These are phyloP conservation scores for Desmodesmus armatus DNA, from an alignment of 139 green algal genomes.

Conservation along the genomic window DNA sequence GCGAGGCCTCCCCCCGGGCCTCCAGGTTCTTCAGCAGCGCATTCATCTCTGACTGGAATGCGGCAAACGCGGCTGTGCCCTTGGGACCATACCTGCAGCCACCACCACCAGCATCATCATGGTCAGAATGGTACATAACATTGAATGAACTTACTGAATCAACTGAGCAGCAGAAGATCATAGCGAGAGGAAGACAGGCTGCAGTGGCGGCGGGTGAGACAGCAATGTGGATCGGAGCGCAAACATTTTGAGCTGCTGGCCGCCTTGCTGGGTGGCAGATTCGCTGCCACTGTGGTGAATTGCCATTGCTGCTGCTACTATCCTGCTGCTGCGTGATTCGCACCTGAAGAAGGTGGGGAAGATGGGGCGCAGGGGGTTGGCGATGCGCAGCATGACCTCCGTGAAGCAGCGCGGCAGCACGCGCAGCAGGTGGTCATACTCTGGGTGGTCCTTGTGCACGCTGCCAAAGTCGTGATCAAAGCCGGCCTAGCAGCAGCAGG, in stretches of 20 bases:
- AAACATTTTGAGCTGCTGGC: no score
- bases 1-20: not conserved
- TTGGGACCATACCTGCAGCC: slow-evolving; percentile 21
- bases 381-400: slow-evolving; percentile 56
- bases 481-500: no score
- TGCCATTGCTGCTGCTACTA: not conserved
- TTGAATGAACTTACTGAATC: no score
- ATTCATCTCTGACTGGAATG: slow-evolving; percentile 62
- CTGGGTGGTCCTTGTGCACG: slow-evolving; percentile 36
- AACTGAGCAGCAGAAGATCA: no score
- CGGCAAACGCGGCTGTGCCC: slow-evolving; percentile 40
- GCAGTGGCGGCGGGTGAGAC: no score
- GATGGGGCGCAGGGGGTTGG: slow-evolving; percentile 42
- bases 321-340: no score
- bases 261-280: no score
- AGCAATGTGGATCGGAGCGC: no score
- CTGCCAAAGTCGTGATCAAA: slow-evolving; percentile 60
- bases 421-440: slow-evolving; percentile 55
- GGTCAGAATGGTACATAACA: no score
- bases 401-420: slow-evolving; percentile 64
- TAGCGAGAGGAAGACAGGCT: no score
- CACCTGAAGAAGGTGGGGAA: slow-evolving; percentile 44
- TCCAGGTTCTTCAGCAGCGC: slow-evolving; percentile 53
- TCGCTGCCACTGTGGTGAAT: no score
- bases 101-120: no score